Base-by-base conservation (phyloP, 176 grass and related monocot species). In the Oropetium thomaeum region DNA sequence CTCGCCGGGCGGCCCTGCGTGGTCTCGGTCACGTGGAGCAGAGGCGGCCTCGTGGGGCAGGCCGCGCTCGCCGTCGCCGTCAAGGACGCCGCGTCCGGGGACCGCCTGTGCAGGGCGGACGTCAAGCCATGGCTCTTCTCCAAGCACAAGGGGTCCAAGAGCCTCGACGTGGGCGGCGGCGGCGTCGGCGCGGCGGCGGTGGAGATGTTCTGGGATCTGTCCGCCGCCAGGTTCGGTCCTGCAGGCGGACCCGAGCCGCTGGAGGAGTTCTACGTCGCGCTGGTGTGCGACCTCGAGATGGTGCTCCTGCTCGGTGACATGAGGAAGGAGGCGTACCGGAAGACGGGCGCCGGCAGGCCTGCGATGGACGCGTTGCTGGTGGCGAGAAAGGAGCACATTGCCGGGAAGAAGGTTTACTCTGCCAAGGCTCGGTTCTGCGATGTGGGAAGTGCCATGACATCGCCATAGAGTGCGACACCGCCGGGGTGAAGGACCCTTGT, bases 261-360 rank as follows among this genome's bases (percentile, higher is more conserved):
- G 67, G 85, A 73, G 52, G 32, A 67, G 16, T 87, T 82, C 79
- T 87, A 87, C 37, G 58, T 82, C 17, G 74, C 79, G 0, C 73
- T 87, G n/a, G 39, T 87, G 10, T 82, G 82, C 54, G 60, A 62
- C 62, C 13, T 16, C 15, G 79, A 83, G 79, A 82, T 87, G 85
- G 67, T 68, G 40, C 79, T 87, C 23, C 64, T 87, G 74, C 85
- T 87, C 4, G 85, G 73, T 39, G 79, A 87, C 69, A 42, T 77
- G 67, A 26, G 61, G 49, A 82, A 78, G 73, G 85, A 87, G 22
- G 85, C 67, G 25, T 78, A 61, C 58, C 49, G 41, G 13, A 87
- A 78, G 73, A 83, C 74, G 7, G 55, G 73, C 12, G 57, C 74
- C 15, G 34, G 80, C 59, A 67, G 73, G 55, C 49, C 73, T 0